These are phyloP conservation scores for Chara braunii DNA, from an alignment of 139 green algal species.

Conservation along the genomic window DNA sequence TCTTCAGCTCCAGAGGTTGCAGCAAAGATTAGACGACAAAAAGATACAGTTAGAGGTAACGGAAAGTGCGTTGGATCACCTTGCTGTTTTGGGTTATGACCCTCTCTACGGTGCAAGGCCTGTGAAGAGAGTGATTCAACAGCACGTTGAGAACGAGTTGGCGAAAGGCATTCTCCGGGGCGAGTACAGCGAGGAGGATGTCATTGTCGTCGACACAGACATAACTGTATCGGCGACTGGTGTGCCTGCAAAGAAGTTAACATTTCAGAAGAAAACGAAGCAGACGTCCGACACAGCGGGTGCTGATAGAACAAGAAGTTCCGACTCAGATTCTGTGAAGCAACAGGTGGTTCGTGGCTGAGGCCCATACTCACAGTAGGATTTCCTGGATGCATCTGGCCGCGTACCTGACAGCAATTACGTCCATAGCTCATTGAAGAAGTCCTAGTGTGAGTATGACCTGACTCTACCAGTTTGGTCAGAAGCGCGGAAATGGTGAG, in stretches of 20 bases:
- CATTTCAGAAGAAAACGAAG: background rate
- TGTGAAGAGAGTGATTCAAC: conserved; percentile 94
- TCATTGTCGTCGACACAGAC: conserved; percentile 51
- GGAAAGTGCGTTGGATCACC: conserved; percentile 64
- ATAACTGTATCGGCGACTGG: background rate
- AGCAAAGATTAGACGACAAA: conserved; percentile 64
- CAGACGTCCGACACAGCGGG: background rate
- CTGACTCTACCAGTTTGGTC: too few relatives aligned
- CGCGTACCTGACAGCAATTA: too few relatives aligned
- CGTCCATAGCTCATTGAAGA: too few relatives aligned
- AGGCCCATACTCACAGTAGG: too few relatives aligned
- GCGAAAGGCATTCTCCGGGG: conserved; percentile 68
- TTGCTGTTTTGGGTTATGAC: conserved; percentile 76
- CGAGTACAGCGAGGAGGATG: conserved; percentile 65
- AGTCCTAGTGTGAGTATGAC: too few relatives aligned
- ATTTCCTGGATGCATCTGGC: too few relatives aligned
- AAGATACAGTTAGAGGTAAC: conserved; percentile 71
- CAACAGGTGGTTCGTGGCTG: too few relatives aligned
- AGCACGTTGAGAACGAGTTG: conserved; percentile 89
- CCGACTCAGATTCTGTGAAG: too few relatives aligned
- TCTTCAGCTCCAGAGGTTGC: conserved; percentile 55
- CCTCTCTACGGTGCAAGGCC: conserved; percentile 87
- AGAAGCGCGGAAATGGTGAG: too few relatives aligned
- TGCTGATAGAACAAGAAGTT: too few relatives aligned
- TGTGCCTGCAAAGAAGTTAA: conserved; percentile 7